phyloP scores from a whole-genome alignment of 495 filamentous ascomycete species.

The Cladorrhinum samala region DNA sequence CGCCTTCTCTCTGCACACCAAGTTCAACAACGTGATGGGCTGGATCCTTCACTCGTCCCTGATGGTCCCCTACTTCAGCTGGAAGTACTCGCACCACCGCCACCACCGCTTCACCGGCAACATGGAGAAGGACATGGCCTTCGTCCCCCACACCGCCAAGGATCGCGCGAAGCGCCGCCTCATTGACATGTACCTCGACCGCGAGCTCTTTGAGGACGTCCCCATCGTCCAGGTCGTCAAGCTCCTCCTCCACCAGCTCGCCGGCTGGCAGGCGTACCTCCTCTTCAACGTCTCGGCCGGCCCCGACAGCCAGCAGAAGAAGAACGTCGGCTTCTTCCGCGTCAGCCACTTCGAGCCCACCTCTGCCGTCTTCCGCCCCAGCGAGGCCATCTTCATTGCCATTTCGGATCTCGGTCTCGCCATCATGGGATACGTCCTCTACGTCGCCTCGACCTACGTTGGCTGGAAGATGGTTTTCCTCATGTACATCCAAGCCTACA shows the following conservation, averaged over 20 bases:
- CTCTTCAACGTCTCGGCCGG: constrained; percentile 86
- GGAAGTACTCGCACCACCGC: constrained; percentile 90
- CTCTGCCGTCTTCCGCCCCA: constrained; percentile 85
- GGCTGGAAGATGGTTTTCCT: constrained; percentile 80
- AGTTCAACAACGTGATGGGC: constrained; percentile 76
- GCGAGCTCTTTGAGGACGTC: constrained; percentile 88
- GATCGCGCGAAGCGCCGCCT: constrained; percentile 63
- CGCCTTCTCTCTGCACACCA: constrained; percentile 72
- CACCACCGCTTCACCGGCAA: constrained; percentile 95
- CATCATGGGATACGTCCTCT: constrained; percentile 44
- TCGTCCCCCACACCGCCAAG: constrained; percentile 76
- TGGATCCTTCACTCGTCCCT: constrained; percentile 76
- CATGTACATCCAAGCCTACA: constrained; percentile 87
- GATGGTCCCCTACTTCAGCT: constrained; percentile 83
- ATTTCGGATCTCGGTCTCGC: constrained; percentile 77
- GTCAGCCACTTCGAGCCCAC: constrained; percentile 92
- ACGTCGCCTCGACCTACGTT: constrained; percentile 59
- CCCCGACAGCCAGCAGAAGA: constrained; percentile 70
- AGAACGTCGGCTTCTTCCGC: constrained; percentile 60
- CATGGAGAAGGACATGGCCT: constrained; percentile 97
- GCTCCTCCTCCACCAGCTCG: constrained; percentile 75
- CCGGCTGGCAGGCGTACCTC: constrained; percentile 85
- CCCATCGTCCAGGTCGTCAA: constrained; percentile 71
- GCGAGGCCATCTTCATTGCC: constrained; percentile 75
- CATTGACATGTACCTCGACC: constrained; percentile 46